Percentiles rank a stretch among this genome's conserved stretches.
These are phyloP conservation scores for Ceratocystis variospora DNA, from an alignment of 2,329 filamentous ascomycete species.

Conservation along the genomic window DNA sequence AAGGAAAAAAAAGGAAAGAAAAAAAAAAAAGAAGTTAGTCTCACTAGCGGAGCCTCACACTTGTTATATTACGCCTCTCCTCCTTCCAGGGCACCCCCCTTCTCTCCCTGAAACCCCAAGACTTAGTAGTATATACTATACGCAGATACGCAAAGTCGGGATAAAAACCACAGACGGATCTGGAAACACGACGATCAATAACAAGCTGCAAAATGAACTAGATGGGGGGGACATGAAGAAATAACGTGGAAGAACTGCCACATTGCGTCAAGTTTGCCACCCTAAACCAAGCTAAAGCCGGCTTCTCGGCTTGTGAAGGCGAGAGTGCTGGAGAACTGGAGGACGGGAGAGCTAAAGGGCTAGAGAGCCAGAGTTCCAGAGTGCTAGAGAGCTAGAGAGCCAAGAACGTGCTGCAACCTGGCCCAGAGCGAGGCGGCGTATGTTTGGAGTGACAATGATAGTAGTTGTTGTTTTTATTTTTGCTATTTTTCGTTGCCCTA, in stretches of 20 bases:
- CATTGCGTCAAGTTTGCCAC: too few relatives aligned
- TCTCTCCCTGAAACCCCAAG: not conserved
- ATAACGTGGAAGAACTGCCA: too few relatives aligned
- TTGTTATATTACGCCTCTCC: not conserved
- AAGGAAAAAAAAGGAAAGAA: not conserved
- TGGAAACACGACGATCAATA: constrained; percentile 1
- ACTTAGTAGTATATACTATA: too few relatives aligned
- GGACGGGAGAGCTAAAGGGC: too few relatives aligned
- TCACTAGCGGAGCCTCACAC: not conserved
- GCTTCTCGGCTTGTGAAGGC: too few relatives aligned
- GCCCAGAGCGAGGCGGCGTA: too few relatives aligned
- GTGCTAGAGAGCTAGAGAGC: too few relatives aligned
- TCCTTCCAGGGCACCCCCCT: not conserved
- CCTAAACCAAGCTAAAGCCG: too few relatives aligned
- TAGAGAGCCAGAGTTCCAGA: too few relatives aligned
- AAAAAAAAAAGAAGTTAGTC: not conserved
- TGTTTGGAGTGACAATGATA: not conserved
- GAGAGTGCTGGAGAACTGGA: too few relatives aligned
- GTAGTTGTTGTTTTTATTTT: not conserved
- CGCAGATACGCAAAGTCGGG: not conserved
- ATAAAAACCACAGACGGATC: not conserved
- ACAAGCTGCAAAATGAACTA: not conserved
- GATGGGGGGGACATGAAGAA: too few relatives aligned
- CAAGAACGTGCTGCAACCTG: too few relatives aligned
- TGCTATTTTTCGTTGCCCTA: not conserved